Conservation (phyloP, 73 alveolate species). For the Effrenium voratum region DNA sequence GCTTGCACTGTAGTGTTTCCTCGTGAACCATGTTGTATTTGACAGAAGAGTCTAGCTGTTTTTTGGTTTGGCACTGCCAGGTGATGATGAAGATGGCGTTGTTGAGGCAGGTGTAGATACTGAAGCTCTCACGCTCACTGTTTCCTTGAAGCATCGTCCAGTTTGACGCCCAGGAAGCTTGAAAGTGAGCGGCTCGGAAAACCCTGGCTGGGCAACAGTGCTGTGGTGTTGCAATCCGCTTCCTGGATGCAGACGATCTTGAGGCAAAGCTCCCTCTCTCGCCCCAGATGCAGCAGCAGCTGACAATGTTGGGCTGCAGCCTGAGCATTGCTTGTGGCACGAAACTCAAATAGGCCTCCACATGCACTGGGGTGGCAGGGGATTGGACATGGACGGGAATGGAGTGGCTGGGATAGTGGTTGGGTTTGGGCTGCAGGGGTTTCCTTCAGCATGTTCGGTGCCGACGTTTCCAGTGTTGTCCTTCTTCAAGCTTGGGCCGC, state of each 20-base stretch:
- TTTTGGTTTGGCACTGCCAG: background rate
- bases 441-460: too few relatives aligned
- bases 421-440: too few relatives aligned
- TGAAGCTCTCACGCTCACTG: background rate
- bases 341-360: too few relatives aligned
- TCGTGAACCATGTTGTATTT: too few relatives aligned
- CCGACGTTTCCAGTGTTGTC: too few relatives aligned
- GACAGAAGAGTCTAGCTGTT: too few relatives aligned
- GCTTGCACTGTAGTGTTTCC: too few relatives aligned
- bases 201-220: background rate
- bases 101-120: background rate
- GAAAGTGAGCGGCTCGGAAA: conserved; percentile 21
- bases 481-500: too few relatives aligned
- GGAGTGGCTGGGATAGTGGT: too few relatives aligned
- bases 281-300: conserved; percentile 9
- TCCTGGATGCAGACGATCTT: too few relatives aligned
- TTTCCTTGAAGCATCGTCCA: background rate
- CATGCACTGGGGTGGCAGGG: too few relatives aligned
- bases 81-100: conserved; percentile 88
- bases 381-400: too few relatives aligned
- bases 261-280: conserved; percentile 44
- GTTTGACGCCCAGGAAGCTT: background rate
- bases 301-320: conserved; percentile 28
- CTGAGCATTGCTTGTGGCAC: background rate
- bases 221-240: background rate